These are phyloP conservation scores for Nicotiana noctiflora DNA, from an alignment of 257 asterid genomes.

Conservation along the genomic window DNA sequence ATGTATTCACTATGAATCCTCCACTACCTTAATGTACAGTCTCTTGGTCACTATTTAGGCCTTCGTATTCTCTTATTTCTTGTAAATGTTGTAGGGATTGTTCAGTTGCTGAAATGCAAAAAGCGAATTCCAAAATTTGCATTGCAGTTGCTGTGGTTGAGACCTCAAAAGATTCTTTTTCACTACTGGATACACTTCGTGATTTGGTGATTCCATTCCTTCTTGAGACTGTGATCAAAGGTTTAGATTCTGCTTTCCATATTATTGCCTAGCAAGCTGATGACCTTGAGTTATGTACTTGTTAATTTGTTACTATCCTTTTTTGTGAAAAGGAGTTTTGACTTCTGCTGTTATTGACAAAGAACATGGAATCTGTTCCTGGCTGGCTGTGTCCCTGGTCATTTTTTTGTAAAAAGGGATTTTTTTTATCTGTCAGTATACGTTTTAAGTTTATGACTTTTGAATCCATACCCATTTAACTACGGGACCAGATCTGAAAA, in stretches of 20 bases:
- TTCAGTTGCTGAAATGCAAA: conserved; percentile 31
- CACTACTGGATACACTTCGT: conserved; percentile 43
- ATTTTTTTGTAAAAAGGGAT: neutral
- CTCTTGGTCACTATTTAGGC: neutral
- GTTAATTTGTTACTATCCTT: neutral
- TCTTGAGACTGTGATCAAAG: conserved; percentile 74
- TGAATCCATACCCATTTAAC: neutral
- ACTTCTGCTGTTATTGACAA: neutral
- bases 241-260: conserved; percentile 24
- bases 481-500: neutral
- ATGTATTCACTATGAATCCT: neutral
- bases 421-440: neutral
- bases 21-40: neutral
- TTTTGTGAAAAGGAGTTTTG: neutral
- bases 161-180: conserved; percentile 20
- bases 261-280: neutral
- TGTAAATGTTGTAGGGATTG: conserved; percentile 44
- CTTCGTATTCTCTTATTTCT: conserved; percentile 21
- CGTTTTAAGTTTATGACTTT: neutral
- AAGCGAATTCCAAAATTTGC: conserved; percentile 36
- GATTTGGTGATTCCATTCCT: conserved; percentile 62
- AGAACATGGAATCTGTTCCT: neutral
- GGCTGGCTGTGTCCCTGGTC: neutral
- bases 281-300: neutral
- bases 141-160: conserved; percentile 47